Base-by-base conservation (phyloP, 192 early-diverging fungal genomes). In the Backusella australiensis region DNA sequence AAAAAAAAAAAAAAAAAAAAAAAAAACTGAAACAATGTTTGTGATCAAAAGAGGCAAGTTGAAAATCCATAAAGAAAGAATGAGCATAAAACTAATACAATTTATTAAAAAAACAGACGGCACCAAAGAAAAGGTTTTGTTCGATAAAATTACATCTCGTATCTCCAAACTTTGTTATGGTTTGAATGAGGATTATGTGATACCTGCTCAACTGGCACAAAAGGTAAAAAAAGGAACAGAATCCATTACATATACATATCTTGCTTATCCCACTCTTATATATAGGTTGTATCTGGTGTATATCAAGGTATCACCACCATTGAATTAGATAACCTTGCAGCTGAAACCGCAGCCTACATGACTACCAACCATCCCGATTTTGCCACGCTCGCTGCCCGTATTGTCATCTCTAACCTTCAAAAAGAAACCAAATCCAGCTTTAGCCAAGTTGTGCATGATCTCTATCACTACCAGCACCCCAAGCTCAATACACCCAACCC, bases 301-400 rank as follows among this genome's bases (percentile, higher is more conserved):
- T 99, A 97, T 87, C 94, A 97, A 82, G 97, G 97, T 67, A 96
- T 99, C 75, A 96, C 96, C 3, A 99, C 97, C 1, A 91, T 96
- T 23, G 96, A 97, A 83, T 89, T 99, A 53, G 97, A 99, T 86
- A 99, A 97, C 86, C 90, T 99, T 41, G 96, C 96, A 17, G 96
- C 97, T 71, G 97, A 99, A 81, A 99, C 96, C 6, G 93, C 92
- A 2, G 93, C 93, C 8, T 92, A 93, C 78, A 85, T 93, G 88
- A 94, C 93, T 0, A 96, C 94, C 41, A 94, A 91, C 75, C 97
- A 99, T 76, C 96, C 97, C 0, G 97, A 99, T 86, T 99, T 97
- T 82, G 96, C 97, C 11, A 90, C 95, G 35, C 92, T 99, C 19
- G 97, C 97, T 29, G 97, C 97, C 44, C 93, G 97, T 41, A 97